phyloP scores from a whole-genome alignment of 306 rosid species.

The Arachis stenosperma region DNA sequence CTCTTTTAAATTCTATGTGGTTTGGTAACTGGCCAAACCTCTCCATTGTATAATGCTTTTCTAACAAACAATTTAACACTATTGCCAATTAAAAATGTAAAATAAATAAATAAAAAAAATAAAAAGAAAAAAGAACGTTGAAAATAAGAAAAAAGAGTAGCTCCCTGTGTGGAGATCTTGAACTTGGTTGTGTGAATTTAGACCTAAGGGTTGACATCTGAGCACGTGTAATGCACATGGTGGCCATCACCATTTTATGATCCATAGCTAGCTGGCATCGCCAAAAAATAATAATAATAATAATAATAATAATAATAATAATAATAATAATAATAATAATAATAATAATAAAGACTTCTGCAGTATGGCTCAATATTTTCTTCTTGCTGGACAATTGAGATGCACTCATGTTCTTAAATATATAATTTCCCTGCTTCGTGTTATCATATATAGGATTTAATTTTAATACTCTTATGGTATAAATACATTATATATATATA shows the following conservation, averaged over 20 bases:
- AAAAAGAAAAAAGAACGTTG: not conserved
- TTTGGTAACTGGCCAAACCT: slow-evolving; percentile 42
- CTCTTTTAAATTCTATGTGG: not conserved
- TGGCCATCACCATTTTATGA: not conserved
- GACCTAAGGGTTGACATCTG: slow-evolving; percentile 23
- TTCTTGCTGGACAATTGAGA: not conserved
- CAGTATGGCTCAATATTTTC: not conserved
- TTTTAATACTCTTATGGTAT: no score
- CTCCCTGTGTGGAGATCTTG: not conserved
- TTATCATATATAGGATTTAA: no score
- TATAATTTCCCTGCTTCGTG: no score
- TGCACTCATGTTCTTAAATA: not conserved
- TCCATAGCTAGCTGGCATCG: slow-evolving; percentile 35
- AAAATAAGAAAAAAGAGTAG: not conserved
- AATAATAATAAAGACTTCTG: not conserved
- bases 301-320: not conserved
- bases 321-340: not conserved
- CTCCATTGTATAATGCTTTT: slow-evolving; percentile 8
- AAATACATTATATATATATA: no score
- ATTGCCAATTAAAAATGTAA: not conserved
- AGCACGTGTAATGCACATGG: slow-evolving; percentile 48
- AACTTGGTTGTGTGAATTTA: slow-evolving; percentile 22
- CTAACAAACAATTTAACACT: slow-evolving; percentile 34
- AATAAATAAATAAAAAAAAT: not conserved
- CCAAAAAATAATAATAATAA: not conserved